Evolutionary conservation across 768 basidiomycete species (phyloP).

Genomic region (Podaxis pistillaris): DNA sequence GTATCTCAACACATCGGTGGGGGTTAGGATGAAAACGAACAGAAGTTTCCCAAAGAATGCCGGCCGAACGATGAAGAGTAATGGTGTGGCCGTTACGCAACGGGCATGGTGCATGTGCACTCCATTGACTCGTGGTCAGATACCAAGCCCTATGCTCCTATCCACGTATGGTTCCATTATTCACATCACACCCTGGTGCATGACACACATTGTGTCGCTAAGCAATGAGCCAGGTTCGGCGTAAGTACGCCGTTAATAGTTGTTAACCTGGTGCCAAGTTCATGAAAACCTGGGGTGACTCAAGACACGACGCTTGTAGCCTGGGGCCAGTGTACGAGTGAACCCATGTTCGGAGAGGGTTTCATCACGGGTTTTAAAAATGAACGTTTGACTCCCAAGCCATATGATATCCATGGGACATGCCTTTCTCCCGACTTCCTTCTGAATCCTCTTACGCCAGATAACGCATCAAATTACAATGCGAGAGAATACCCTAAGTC

Average conservation of each 20-base stretch:
- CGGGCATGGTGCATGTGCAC: not conserved
- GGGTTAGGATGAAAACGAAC: not conserved
- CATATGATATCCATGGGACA: not conserved
- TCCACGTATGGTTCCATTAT: not conserved
- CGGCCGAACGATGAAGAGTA: not conserved
- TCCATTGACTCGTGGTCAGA: constrained; percentile 1
- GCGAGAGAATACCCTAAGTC: not conserved
- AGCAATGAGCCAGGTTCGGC: not conserved
- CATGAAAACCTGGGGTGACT: not conserved
- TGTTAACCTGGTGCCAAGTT: not conserved
- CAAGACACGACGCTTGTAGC: not conserved
- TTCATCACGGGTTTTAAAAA: not conserved
- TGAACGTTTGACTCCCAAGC: not conserved
- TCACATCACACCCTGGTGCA: not conserved
- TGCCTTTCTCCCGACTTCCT: not conserved
- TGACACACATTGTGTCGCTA: not conserved
- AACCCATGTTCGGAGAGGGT: not conserved
- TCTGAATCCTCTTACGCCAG: not conserved
- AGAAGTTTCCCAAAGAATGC: not conserved
- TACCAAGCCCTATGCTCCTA: not conserved
- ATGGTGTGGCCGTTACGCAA: not conserved
- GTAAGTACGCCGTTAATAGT: not conserved
- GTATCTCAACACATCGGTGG: not conserved
- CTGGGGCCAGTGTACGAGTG: not conserved
- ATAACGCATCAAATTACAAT: not conserved